Conservation (phyloP, 306 rosid genomes). For the Corylus americana region DNA sequence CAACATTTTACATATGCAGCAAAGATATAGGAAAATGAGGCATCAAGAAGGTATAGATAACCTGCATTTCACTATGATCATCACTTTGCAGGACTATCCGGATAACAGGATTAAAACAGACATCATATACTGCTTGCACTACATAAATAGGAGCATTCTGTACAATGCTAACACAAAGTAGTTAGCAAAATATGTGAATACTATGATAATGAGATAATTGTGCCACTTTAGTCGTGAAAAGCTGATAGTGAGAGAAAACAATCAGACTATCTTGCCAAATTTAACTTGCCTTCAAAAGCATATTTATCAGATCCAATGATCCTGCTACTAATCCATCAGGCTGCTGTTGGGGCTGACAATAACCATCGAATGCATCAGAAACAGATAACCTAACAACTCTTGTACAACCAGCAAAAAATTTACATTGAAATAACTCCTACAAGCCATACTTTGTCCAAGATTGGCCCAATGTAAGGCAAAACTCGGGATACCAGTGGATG, state of each 20-base stretch:
- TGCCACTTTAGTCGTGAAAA: slow-evolving; percentile 22
- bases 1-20: neutral
- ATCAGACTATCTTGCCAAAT: slow-evolving; percentile 26
- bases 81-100: slow-evolving; percentile 73
- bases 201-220: slow-evolving; percentile 2
- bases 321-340: slow-evolving; percentile 89
- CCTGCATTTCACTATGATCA: slow-evolving; percentile 97
- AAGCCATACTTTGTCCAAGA: slow-evolving; percentile 62
- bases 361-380: slow-evolving; percentile 39
- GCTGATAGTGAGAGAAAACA: slow-evolving; percentile 1
- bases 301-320: slow-evolving; percentile 81
- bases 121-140: slow-evolving; percentile 72
- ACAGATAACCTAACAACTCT: neutral
- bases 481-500: slow-evolving; percentile 75
- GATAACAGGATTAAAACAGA: slow-evolving; percentile 66
- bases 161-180: slow-evolving; percentile 38
- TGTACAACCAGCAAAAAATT: slow-evolving; percentile 18
- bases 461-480: slow-evolving; percentile 70
- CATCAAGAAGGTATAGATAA: slow-evolving; percentile 4
- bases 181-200: slow-evolving; percentile 35
- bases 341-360: slow-evolving; percentile 76
- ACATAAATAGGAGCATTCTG: slow-evolving; percentile 89
- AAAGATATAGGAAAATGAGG: neutral
- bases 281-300: slow-evolving; percentile 88
- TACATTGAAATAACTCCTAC: slow-evolving; percentile 21